A percentile compares a stretch with the other conserved stretches of the same genome.
phyloP scores from a whole-genome alignment of 345 rosid species.

The Hibiscus tridactylites region DNA sequence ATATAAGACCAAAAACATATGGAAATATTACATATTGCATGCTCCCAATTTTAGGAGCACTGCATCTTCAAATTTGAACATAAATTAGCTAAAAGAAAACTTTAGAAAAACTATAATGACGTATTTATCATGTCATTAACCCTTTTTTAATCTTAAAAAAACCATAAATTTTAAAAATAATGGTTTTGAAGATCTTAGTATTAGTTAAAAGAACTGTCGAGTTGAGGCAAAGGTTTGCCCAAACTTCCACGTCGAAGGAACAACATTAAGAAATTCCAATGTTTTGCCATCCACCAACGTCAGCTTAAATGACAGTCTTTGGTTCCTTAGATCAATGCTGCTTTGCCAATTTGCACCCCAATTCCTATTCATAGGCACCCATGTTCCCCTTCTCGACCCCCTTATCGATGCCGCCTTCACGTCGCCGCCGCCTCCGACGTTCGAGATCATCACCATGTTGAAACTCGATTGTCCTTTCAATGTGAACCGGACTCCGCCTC shows the following conservation, averaged over 20 bases:
- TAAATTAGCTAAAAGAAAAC: neutral
- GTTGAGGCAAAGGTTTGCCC: conserved; percentile 70
- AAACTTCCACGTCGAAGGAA: conserved; percentile 56
- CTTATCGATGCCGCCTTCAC: conserved; percentile 62
- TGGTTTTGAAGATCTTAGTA: neutral
- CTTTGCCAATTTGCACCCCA: conserved; percentile 87
- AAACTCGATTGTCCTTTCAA: conserved; percentile 68
- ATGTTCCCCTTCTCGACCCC: conserved; percentile 41
- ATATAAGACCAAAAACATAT: neutral
- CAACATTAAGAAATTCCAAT: conserved; percentile 40
- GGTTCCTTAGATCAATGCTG: conserved; percentile 44
- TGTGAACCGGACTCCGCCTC: conserved; percentile 75
- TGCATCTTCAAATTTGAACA: neutral
- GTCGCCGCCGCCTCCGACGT: conserved; percentile 64
- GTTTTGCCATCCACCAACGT: conserved; percentile 48
- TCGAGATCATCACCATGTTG: conserved; percentile 65
- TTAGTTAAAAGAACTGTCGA: conserved; percentile 33
- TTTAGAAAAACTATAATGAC: neutral
- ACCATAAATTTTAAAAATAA: neutral
- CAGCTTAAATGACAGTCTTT: conserved; percentile 50
- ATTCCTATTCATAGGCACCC: conserved; percentile 54
- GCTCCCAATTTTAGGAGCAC: neutral
- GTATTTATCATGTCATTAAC: neutral
- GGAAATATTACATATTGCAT: neutral
- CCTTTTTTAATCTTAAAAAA: neutral